Percentiles rank a stretch among this genome's conserved stretches.
Conservation (phyloP, 352 stramenopile genomes). For the Pythium guiyangense region DNA sequence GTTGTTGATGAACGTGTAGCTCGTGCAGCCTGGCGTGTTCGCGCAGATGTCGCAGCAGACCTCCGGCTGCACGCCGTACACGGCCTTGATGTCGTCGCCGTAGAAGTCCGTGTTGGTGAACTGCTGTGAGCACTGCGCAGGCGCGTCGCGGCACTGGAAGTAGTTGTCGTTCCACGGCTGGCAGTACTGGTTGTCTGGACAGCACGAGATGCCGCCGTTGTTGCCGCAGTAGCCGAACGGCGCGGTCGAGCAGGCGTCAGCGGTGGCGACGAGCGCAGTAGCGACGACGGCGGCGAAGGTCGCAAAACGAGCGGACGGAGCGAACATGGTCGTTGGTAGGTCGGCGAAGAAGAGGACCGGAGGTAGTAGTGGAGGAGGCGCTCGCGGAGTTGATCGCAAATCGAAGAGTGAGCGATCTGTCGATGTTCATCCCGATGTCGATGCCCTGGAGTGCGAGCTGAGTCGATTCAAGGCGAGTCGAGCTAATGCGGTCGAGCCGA, state of each 20-base stretch:
- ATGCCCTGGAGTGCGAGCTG: too few relatives aligned
- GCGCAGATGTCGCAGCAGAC: constrained; percentile 26
- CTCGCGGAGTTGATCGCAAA: too few relatives aligned
- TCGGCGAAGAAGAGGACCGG: too few relatives aligned
- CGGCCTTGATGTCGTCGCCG: constrained; percentile 24
- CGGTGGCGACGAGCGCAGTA: background rate
- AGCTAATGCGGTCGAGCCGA: too few relatives aligned
- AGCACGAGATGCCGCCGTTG: background rate
- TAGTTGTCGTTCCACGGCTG: constrained; percentile 34
- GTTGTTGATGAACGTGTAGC: constrained; percentile 40
- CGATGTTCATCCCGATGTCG: too few relatives aligned
- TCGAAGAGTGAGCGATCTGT: too few relatives aligned
- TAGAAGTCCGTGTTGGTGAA: constrained; percentile 31
- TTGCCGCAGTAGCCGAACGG: constrained; percentile 4
- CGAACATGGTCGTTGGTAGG: background rate
- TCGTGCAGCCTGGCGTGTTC: constrained; percentile 20
- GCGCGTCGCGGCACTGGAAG: constrained; percentile 32
- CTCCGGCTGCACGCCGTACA: constrained; percentile 22
- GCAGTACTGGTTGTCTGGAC: constrained; percentile 22
- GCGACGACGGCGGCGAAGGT: background rate
- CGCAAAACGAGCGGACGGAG: background rate
- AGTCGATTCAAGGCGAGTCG: too few relatives aligned
- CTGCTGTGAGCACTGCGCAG: constrained; percentile 29
- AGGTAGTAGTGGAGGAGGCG: too few relatives aligned
- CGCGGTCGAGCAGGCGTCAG: constrained; percentile 1